Base-by-base conservation (phyloP, 192 early-diverging fungal genomes). In the Dispira simplex region DNA sequence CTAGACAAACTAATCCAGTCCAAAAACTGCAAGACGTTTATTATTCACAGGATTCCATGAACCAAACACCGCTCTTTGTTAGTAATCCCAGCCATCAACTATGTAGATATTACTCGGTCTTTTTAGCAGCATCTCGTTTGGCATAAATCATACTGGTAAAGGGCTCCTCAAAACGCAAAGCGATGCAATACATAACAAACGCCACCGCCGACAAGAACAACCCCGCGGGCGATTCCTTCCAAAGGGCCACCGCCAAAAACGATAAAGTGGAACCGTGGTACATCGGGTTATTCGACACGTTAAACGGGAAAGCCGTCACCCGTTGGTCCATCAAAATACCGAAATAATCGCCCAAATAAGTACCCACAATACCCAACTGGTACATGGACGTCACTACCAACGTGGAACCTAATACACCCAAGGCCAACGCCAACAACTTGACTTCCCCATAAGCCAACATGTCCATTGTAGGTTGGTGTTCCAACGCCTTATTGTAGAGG, bases 341-440 rank as follows among this genome's bases (percentile, higher is more conserved):
- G 81, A 92, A 95, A 70, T 95, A 95, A 69, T 92, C 90, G 65
- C 92, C 90, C 83, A 95, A 71, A 67, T 92, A 95, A 27, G 92
- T 95, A 63, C 92, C 92, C 16, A 88, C 91, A 58, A 95, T 76
- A 56, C 92, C 92, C 21, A 95, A 76, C 46, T 80, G 80, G 67
- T 78, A 92, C 82, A 91, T 95, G 49, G 88, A 91, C 23, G 85
- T 81, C 21, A 89, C 58, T 3, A 95, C 91, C 64, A 93, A 79
- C 20, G 80, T 60, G 73, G 84, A 90, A 12, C 92, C 91, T 20
- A 76, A 32, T 4, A 46, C 65, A 53, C 87, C 83, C 32, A 84
- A 71, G 25, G 73, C 39, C 9, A 56, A 64, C 0, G 80, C 86
- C 20, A 77, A 60, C 6, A 68, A 59, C 53, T 82, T 75, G 55